A percentile compares a stretch with the other conserved stretches of the same genome.
phyloP scores from a whole-genome alignment of 2,329 filamentous ascomycete genomes.

The Plectosphaerella cucumerina region DNA sequence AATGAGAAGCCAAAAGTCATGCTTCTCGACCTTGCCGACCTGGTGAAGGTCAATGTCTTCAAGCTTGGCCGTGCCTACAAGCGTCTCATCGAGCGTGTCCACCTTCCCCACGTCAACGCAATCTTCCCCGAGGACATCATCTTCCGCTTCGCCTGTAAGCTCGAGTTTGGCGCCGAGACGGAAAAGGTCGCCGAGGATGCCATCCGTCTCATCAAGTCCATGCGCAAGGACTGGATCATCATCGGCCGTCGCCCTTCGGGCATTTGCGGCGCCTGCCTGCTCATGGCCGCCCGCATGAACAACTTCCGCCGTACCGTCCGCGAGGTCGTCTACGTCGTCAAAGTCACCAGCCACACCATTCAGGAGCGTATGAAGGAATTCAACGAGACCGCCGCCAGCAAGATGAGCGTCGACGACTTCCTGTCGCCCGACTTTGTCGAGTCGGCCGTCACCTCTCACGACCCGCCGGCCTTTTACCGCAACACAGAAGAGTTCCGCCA shows the following conservation, averaged over 20 bases:
- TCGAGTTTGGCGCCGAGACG: slow-evolving; percentile 82
- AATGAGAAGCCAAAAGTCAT: slow-evolving; percentile 65
- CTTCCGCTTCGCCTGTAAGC: slow-evolving; percentile 81
- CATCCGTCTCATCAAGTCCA: slow-evolving; percentile 79
- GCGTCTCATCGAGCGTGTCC: slow-evolving; percentile 67
- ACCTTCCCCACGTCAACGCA: slow-evolving; percentile 51
- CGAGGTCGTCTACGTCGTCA: slow-evolving; percentile 97
- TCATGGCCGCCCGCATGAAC: slow-evolving; percentile 96
- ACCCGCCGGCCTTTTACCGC: slow-evolving; percentile 79
- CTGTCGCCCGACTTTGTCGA: slow-evolving; percentile 68
- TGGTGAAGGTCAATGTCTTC: slow-evolving; percentile 82
- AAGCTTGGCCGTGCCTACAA: slow-evolving; percentile 89
- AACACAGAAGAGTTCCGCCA: slow-evolving; percentile 56
- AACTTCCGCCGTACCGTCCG: slow-evolving; percentile 90
- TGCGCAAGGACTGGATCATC: slow-evolving; percentile 97
- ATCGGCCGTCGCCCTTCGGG: slow-evolving; percentile 90
- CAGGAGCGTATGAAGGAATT: slow-evolving; percentile 91
- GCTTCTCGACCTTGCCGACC: slow-evolving; percentile 92
- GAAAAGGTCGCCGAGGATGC: slow-evolving; percentile 86
- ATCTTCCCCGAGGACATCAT: slow-evolving; percentile 82
- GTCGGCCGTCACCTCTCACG: slow-evolving; percentile 54
- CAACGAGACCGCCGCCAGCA: slow-evolving; percentile 77
- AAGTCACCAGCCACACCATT: slow-evolving; percentile 91
- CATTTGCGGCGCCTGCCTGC: slow-evolving; percentile 88
- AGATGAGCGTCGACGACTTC: slow-evolving; percentile 85